These are phyloP conservation scores for Rehmannia glutinosa DNA, from an alignment of 257 asterid species.

Conservation along the genomic window DNA sequence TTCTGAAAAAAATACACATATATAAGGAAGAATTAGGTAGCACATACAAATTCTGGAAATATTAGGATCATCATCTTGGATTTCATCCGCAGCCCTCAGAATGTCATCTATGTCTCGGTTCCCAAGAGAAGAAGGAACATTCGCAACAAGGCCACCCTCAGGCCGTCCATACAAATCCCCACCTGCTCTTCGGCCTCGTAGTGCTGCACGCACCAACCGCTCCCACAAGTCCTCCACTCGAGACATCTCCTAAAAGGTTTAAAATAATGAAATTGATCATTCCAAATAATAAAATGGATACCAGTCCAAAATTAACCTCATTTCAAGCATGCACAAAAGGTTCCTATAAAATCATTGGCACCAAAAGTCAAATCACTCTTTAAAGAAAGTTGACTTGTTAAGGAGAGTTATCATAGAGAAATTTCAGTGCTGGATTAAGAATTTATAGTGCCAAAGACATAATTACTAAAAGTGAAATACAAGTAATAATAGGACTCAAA, in stretches of 20 bases:
- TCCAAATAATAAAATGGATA: neutral
- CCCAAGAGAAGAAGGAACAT: slow-evolving; percentile 91
- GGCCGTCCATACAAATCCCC: slow-evolving; percentile 47
- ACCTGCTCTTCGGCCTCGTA: slow-evolving; percentile 61
- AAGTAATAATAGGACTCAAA: no score
- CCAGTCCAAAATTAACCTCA: neutral
- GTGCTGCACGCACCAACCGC: slow-evolving; percentile 89
- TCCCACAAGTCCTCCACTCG: slow-evolving; percentile 91
- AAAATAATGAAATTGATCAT: neutral
- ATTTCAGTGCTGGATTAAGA: neutral
- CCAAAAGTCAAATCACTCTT: neutral
- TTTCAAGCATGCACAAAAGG: neutral
- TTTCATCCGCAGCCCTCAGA: slow-evolving; percentile 92
- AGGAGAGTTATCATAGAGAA: neutral
- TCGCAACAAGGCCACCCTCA: slow-evolving; percentile 76
- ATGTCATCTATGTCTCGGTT: slow-evolving; percentile 91
- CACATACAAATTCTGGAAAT: slow-evolving; percentile 75
- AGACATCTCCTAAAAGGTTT: slow-evolving; percentile 65
- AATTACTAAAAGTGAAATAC: neutral
- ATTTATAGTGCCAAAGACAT: neutral
- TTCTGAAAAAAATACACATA: no score
- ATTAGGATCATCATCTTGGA: slow-evolving; percentile 84
- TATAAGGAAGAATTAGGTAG: slow-evolving; percentile 1
- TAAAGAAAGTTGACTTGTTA: neutral
- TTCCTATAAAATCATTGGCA: neutral